Evolutionary conservation across 208 protist species (phyloP), one percentile per base, ranked within the genome.

Genomic region (Leishmania turanica): DNA sequence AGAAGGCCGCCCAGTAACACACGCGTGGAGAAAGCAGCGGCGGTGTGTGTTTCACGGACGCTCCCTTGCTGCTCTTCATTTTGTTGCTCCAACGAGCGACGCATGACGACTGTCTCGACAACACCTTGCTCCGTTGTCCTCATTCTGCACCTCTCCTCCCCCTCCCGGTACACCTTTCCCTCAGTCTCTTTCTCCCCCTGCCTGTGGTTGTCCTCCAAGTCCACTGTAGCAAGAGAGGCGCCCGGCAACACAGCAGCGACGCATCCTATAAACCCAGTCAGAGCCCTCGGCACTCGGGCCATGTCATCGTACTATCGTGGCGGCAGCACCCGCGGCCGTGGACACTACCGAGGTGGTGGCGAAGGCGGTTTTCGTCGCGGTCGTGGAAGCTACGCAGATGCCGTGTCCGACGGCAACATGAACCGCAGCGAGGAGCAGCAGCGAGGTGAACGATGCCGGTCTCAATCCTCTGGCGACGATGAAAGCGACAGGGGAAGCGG

Each of bases 281-380:
- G 31, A 24, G 45, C 45, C 58, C 64, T 9, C 17, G 17, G 69
- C 8, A 53, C 27, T 27, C 0, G 47, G 69, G 42, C 69, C 24
- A 82, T 82, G 79, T 82, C 79, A 37, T 70, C 47, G 8, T 77
- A 66, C n/a, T 71, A 77, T 56, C 79, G 79, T 15, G 78, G 78
- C 21, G 45, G 79, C 31, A 31, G 40, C 66, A 31, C 0, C 11
- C 69, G 69, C 54, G 69, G 69, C 69, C 69, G 69, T 54, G 69
- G 69, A 15, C 45, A 8, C 27, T 37, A 53, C 45, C 42, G 69
- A 51, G 40, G 56, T 37, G 34, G 71, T 62, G 69, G 69, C 15
- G 71, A 47, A 24, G 58, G n/a, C 69, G 24, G 51, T 17, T 42
- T 40, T 45, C 42, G 47, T 56, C 73, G 66, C 31, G 45, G 69